phyloP scores from a whole-genome alignment of 192 early-diverging fungal species.

The Mortierella claussenii region DNA sequence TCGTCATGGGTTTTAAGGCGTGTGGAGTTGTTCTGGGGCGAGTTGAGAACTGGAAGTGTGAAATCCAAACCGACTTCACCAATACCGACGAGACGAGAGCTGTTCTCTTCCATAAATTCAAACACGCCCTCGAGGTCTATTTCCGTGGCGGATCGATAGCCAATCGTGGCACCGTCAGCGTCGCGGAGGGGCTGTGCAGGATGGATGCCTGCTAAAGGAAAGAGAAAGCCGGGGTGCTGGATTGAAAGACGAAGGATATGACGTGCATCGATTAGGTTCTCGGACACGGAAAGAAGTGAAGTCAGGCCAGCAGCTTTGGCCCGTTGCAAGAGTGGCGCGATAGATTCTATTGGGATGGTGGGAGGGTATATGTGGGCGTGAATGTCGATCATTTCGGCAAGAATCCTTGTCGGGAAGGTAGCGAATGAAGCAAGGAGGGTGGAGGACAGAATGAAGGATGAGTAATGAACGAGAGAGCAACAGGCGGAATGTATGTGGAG shows the following conservation, averaged over 20 bases:
- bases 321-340: constrained; percentile 37
- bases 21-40: constrained; percentile 27
- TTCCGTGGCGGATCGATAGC: constrained; percentile 40
- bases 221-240: constrained; percentile 52
- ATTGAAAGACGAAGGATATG: constrained; percentile 51
- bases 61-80: constrained; percentile 66
- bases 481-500: too few species aligned
- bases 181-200: constrained; percentile 58
- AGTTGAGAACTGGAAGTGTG: constrained; percentile 54
- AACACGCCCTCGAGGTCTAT: constrained; percentile 57
- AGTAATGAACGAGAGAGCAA: too few species aligned
- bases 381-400: constrained; percentile 56
- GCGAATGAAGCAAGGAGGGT: neutral
- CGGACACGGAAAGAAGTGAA: constrained; percentile 62
- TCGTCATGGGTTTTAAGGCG: constrained; percentile 48
- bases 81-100: constrained; percentile 45
- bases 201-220: constrained; percentile 62
- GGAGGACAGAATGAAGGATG: neutral
- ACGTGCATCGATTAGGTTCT: constrained; percentile 59
- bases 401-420: neutral
- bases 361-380: constrained; percentile 63
- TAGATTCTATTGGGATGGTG: constrained; percentile 52
- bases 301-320: constrained; percentile 54
- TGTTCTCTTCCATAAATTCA: constrained; percentile 54
- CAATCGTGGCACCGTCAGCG: constrained; percentile 38